Base-by-base conservation (phyloP, 345 rosid species). In the Salix arbutifolia region DNA sequence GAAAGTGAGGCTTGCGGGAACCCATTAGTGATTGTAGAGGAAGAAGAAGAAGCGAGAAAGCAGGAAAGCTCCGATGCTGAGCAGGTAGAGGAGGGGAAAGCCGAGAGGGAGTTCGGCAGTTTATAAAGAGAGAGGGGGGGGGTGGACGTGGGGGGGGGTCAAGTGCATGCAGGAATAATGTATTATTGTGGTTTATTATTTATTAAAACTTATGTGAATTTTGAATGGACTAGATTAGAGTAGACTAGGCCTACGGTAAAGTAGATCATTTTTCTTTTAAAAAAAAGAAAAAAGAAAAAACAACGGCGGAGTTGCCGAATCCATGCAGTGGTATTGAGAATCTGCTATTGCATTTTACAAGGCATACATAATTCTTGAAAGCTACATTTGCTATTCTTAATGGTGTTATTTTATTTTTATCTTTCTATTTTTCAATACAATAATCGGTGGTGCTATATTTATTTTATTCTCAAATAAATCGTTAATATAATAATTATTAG, bases 1-100 rank as follows among this genome's bases (percentile, higher is more conserved):
- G 94, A 75, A 90, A 94, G 81, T 92, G 90, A 25, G 90, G 78
- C 85, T 89, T 86, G 31, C 76, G 65, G 46, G 28, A 76, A 21
- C 77, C 85, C 16, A 33, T 33, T 8, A 23, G 11, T n/a, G 4
- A 12, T 58, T 14, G 5, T 0, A 31, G 21, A 11, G 21, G 28
- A 21, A 1, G 14, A 38, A 37, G 17, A 42, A 30, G 60, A 64
- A 18, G 66, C 33, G 44, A 48, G 38, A 21, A 65, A 3, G 72
- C 52, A 70, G 28, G 38, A 18, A 8, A 31, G 69, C 69, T 69
- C 37, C 8, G 58, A 1, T 4, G n/a, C 40, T 5, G 6, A 7
- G n/a, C 19, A 9, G 62, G 8, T 18, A 25, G 2, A 0, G 66
- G 71, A 18, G 79, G 8, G 6, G 31, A 37, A n/a, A 40, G 5